Conservation (phyloP, 2,329 filamentous ascomycete species). For the Cyclaneusma minus region DNA sequence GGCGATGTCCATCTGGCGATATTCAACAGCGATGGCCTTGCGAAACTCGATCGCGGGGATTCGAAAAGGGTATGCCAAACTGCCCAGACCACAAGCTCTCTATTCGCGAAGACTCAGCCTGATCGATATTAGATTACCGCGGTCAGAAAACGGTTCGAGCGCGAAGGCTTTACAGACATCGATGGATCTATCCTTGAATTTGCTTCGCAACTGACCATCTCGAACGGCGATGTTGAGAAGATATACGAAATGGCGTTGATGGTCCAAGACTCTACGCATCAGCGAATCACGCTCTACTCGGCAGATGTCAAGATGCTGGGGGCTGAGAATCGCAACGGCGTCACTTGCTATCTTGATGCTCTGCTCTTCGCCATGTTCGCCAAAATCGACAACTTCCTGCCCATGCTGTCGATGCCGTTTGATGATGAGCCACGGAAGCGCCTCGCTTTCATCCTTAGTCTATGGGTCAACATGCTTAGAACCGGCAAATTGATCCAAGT, state of each 20-base stretch:
- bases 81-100: too few species aligned
- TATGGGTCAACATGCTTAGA: constrained; percentile 89
- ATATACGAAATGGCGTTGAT: constrained; percentile 64
- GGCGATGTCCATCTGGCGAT: too few species aligned
- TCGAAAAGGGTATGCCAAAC: too few species aligned
- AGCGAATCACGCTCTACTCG: constrained; percentile 61
- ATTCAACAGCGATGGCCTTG: too few species aligned
- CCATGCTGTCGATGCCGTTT: constrained; percentile 71
- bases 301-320: constrained; percentile 60
- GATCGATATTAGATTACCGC: constrained; percentile 27
- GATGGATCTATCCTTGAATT: constrained; percentile 46
- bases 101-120: constrained; percentile 4
- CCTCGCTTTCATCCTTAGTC: constrained; percentile 60
- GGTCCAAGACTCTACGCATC: constrained; percentile 67
- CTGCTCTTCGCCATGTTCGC: constrained; percentile 94
- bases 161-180: constrained; percentile 36
- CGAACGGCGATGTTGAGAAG: constrained; percentile 54
- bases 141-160: constrained; percentile 33
- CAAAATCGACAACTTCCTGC: constrained; percentile 78
- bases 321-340: constrained; percentile 68
- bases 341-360: constrained; percentile 91
- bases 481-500: constrained; percentile 71
- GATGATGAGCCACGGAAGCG: constrained; percentile 55
- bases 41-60: too few species aligned
- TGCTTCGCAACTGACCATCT: constrained; percentile 44